Evolutionary conservation across 352 stramenopile genomes (phyloP), one percentile per base, ranked within the genome.

Genomic region (Phytophthora fragariaefolia): DNA sequence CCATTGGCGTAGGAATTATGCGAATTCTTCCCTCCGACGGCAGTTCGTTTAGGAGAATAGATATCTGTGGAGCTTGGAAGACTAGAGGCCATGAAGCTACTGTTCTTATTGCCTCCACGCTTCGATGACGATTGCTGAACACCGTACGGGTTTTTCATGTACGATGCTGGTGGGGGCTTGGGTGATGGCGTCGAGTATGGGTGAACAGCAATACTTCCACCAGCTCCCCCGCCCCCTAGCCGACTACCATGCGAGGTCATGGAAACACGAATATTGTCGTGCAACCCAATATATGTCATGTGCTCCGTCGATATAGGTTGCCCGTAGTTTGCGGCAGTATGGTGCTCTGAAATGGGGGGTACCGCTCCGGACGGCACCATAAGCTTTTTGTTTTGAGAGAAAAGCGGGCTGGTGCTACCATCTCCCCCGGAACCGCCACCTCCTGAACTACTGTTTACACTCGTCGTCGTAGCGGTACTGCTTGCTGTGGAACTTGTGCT

Each of bases 191-290:
- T 77, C 18, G 71, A 69, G 47, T 77, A 84, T n/a, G 81, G 68
- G 56, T 79, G 63, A 10, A 80, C 55, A 22, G 43, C 34, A 8
- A 42, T 47, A 9, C 46, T 40, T 6, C 42, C 32, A 42, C 52
- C 52, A 23, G 36, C 43, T 13, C 40, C 48, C 24, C 30, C 49
- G 27, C 47, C 56, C 26, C 48, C 48, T 15, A 74, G 13, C 8
- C 65, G 70, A 62, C 59, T 70, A n/a, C 81, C 83, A 47, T 90
- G 81, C 1, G 83, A 90, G 6, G 79, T 90, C 63, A 90, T 77
- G 10, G 81, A 87, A 46, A 78, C 59, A 3, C 77, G 74, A 15
- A 63, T 46, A 27, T 60, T 66, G 13, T 76, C 66, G 34, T 80
- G 73, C 12, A 80, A 62, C 17, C 74, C 60, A 30, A 85, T 74